Percentiles rank a stretch among this genome's conserved stretches.
Evolutionary conservation across 306 rosid genomes (phyloP).

Genomic region (Parietaria judaica): DNA sequence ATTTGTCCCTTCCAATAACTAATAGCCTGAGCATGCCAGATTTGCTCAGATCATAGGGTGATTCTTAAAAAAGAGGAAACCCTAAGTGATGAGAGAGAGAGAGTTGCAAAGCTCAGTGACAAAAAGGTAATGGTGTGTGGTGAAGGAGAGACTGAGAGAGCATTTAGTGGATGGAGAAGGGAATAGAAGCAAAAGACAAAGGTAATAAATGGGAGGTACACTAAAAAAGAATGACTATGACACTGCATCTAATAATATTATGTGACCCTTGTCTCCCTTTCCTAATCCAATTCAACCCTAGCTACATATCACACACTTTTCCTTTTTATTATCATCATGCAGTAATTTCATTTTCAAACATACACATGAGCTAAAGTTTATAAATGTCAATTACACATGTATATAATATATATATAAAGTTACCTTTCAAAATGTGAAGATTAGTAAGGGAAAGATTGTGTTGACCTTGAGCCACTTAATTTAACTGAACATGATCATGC

Average conservation of each 20-base stretch:
- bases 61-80: conserved; percentile 41
- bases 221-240: conserved; percentile 80
- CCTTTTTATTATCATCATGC: conserved; percentile 2
- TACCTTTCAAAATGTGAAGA: too few relatives aligned
- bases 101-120: conserved; percentile 39
- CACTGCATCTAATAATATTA: conserved; percentile 76
- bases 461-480: too few relatives aligned
- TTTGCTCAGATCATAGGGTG: conserved; percentile 18
- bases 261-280: conserved; percentile 54
- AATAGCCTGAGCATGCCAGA: conserved; percentile 35
- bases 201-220: conserved; percentile 84
- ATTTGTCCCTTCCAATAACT: conserved; percentile 19
- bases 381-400: background rate
- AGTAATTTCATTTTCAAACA: background rate
- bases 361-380: background rate
- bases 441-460: too few relatives aligned
- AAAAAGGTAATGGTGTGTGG: conserved; percentile 35
- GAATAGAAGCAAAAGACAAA: conserved; percentile 88
- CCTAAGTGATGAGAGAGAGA: conserved; percentile 39
- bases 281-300: conserved; percentile 24
- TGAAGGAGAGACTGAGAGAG: conserved; percentile 32
- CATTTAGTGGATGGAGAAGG: conserved; percentile 87
- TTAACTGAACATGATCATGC: too few relatives aligned
- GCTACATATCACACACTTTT: conserved; percentile 8
- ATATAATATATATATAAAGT: too few relatives aligned